Conservation (phyloP, 2,329 filamentous ascomycete species). For the Ambrosiella beaveri region DNA sequence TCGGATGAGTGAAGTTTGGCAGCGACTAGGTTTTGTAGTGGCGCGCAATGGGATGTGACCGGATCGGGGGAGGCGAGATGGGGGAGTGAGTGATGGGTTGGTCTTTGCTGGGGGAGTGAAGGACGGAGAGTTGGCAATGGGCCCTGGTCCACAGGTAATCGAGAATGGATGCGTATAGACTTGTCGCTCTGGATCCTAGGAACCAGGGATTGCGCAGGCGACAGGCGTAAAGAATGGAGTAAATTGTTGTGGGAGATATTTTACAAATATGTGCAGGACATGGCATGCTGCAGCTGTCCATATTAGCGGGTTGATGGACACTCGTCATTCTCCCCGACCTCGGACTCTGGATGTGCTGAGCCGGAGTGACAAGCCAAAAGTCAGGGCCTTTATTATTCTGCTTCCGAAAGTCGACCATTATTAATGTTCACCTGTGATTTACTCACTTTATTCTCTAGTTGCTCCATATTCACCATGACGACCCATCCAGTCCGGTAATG, state of each 20-base stretch:
- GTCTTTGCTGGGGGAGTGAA: not conserved
- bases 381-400: not conserved
- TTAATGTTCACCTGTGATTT: not conserved
- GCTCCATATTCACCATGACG: not conserved
- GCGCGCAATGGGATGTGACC: too few species aligned
- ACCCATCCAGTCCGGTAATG: too few species aligned
- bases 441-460: constrained; percentile 6
- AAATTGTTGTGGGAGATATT: not conserved
- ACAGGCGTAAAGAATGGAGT: not conserved
- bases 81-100: not conserved
- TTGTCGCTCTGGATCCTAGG: not conserved
- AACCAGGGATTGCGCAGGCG: not conserved
- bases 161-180: not conserved
- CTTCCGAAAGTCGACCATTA: not conserved
- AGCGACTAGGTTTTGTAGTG: not conserved
- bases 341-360: too few species aligned
- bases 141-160: not conserved
- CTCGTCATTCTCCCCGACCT: too few species aligned
- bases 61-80: too few species aligned
- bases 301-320: too few species aligned
- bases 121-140: not conserved
- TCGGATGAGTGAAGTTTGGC: not conserved
- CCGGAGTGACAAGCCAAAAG: too few species aligned
- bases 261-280: not conserved
- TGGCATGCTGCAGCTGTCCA: too few species aligned